phyloP scores from a whole-genome alignment of 2,329 filamentous ascomycete species.

The Fusarium penzigii region DNA sequence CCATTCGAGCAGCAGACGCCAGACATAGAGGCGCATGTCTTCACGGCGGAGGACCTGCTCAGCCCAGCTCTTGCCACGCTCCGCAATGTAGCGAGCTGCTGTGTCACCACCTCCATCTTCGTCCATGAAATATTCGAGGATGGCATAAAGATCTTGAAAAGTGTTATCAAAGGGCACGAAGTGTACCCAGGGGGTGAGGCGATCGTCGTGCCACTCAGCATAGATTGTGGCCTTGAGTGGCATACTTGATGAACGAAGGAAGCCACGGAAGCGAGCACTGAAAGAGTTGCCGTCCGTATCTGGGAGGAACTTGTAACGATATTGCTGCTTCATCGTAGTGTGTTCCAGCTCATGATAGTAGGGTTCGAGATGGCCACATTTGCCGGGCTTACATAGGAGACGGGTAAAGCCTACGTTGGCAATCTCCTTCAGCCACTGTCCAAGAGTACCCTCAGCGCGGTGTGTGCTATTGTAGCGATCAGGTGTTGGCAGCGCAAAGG shows the following conservation, averaged over 20 bases:
- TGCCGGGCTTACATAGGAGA: conserved; percentile 38
- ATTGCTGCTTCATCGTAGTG: conserved; percentile 50
- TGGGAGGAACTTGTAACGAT: conserved; percentile 64
- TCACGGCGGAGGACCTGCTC: conserved; percentile 61
- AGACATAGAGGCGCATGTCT: conserved; percentile 68
- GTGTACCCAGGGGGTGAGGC: conserved; percentile 70
- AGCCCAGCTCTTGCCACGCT: conserved; percentile 61
- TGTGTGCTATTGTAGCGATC: conserved; percentile 44
- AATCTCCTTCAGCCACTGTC: conserved; percentile 42
- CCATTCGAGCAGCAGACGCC: conserved; percentile 61
- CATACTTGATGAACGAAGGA: conserved; percentile 64
- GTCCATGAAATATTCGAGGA: conserved; percentile 67
- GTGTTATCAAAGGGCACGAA: conserved; percentile 72
- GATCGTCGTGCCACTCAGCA: conserved; percentile 72
- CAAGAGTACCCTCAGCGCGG: conserved; percentile 37
- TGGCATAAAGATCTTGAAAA: conserved; percentile 65
- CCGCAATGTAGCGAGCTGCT: conserved; percentile 61
- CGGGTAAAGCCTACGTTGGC: conserved; percentile 48
- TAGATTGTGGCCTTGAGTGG: conserved; percentile 74
- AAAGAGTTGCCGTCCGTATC: conserved; percentile 73
- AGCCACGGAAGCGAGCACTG: conserved; percentile 62
- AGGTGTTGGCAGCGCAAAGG: conserved; percentile 50
- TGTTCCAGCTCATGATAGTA: conserved; percentile 35
- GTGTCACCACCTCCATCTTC: conserved; percentile 48
- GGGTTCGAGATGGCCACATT: conserved; percentile 42